Evolutionary conservation across 2,329 filamentous ascomycete species (phyloP), one percentile per base, ranked within the genome.

Genomic region (Cercospora janseana): DNA sequence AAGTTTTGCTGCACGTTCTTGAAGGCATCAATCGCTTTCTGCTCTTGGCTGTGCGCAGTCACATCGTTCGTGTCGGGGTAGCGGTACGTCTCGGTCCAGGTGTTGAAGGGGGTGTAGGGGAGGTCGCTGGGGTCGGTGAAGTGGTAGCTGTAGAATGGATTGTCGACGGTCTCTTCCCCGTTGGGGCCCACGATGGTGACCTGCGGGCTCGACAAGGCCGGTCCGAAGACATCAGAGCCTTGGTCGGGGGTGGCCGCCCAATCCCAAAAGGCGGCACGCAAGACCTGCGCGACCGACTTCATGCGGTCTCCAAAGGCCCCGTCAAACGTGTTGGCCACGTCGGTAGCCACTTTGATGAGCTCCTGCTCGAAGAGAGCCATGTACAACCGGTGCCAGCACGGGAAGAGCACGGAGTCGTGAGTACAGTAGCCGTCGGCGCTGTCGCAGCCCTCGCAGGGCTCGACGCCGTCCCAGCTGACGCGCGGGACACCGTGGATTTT

Each of bases 331-430:
- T 57, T 55, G 32, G 63, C 64, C 21, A 67, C 52, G 3, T 62
- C 50, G 29, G 59, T 52, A 31, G 61, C 65, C 15, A 63, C 38
- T 18, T 54, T 54, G 45, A 66, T 44, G 50, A 68, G 63, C 32
- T 62, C 49, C 53, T 67, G 65, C 56, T 68, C 66, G 49, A 63
- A 67, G 7, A 66, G 58, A 15, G 64, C 65, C 50, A 63, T 58
- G 52, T 65, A 67, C 37, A 57, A 49, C 32, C 66, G 64, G 51
- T 68, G 66, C 64, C 64, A 68, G 2, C 57, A 45, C 15, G 65
- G 65, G 57, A 68, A 68, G 16, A 65, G 61, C n/a, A 65, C 49
- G 3, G 63, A 65, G 31, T 62, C 55, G 60, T 68, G 66, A n/a
- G 63, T 60, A 58, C 66, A 67, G 54, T 67, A 68, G n/a, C 66